Evolutionary conservation across 768 basidiomycete species (phyloP).

Genomic region (Mycena vitilis): DNA sequence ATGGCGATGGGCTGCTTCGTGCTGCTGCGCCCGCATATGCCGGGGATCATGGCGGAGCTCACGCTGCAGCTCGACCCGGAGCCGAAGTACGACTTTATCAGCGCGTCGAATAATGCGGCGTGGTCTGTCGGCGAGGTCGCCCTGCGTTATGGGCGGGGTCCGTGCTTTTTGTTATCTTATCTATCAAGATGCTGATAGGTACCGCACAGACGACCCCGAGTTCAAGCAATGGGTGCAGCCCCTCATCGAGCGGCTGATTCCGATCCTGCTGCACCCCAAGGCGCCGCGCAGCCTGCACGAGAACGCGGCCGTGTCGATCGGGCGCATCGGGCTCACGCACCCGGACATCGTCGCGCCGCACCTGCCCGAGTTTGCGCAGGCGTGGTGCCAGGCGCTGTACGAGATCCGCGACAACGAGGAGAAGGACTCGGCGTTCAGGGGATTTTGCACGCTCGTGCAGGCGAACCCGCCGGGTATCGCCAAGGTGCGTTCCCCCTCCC

Average conservation of each 20-base stretch:
- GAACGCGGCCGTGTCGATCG: constrained; percentile 99
- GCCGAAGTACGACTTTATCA: constrained; percentile 93
- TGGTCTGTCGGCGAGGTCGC: constrained; percentile 99
- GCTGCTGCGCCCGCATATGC: constrained; percentile 86
- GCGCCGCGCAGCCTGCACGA: constrained; percentile 95
- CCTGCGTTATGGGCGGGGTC: constrained; percentile 87
- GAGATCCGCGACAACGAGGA: constrained; percentile 99
- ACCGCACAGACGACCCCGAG: constrained; percentile 86
- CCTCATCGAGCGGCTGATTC: constrained; percentile 88
- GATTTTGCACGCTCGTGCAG: constrained; percentile 95
- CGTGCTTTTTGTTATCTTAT: too few species aligned
- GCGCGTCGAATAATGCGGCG: constrained; percentile 98
- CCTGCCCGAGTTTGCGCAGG: constrained; percentile 89
- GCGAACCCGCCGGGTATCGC: constrained; percentile 94
- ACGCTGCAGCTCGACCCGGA: constrained; percentile 92
- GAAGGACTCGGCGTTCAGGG: constrained; percentile 98
- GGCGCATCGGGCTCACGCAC: constrained; percentile 94
- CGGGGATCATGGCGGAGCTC: constrained; percentile 90
- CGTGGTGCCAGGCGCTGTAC: constrained; percentile 97
- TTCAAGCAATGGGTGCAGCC: constrained; percentile 94
- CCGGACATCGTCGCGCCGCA: constrained; percentile 90
- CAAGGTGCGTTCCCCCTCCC: constrained; percentile 72
- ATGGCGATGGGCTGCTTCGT: constrained; percentile 96
- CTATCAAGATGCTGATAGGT: too few species aligned
- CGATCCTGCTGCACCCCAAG: constrained; percentile 92